phyloP scores from a whole-genome alignment of 2,329 filamentous ascomycete species.

The Lachnellula subtilissima region DNA sequence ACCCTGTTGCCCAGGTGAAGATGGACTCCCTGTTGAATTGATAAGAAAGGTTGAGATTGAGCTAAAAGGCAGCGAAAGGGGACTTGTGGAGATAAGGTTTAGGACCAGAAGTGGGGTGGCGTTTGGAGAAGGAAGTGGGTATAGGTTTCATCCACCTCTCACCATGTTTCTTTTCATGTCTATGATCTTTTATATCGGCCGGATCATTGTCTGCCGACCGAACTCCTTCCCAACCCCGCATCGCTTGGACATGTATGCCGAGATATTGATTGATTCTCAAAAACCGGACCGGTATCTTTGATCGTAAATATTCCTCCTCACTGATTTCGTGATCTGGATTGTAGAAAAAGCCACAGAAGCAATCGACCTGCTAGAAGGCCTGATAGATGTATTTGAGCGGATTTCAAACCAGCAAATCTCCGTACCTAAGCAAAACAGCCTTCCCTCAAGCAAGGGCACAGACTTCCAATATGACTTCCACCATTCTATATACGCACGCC shows the following conservation, averaged over 20 bases:
- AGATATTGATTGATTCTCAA: too few relatives aligned
- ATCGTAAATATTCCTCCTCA: too few relatives aligned
- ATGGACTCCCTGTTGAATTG: neutral
- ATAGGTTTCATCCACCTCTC: neutral
- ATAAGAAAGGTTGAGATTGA: neutral
- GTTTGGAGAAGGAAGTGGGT: neutral
- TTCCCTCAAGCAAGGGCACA: neutral
- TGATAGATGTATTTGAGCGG: neutral
- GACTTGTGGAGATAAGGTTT: neutral
- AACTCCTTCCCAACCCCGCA: too few relatives aligned
- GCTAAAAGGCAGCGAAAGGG: neutral
- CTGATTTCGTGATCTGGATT: too few relatives aligned
- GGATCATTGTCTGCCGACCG: too few relatives aligned
- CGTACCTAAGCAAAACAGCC: neutral
- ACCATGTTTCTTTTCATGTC: neutral
- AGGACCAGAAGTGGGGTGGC: neutral
- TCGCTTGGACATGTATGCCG: too few relatives aligned
- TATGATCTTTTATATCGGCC: too few relatives aligned
- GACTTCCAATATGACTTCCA: neutral
- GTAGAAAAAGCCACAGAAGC: too few relatives aligned
- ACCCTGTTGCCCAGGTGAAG: too few relatives aligned
- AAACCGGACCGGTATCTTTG: too few relatives aligned
- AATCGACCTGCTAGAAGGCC: too few relatives aligned
- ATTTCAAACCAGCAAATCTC: neutral
- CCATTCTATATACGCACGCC: constrained; percentile 5